phyloP scores from a whole-genome alignment of 1,284 basidiomycete genomes.

The Pseudozyma hubeiensis region DNA sequence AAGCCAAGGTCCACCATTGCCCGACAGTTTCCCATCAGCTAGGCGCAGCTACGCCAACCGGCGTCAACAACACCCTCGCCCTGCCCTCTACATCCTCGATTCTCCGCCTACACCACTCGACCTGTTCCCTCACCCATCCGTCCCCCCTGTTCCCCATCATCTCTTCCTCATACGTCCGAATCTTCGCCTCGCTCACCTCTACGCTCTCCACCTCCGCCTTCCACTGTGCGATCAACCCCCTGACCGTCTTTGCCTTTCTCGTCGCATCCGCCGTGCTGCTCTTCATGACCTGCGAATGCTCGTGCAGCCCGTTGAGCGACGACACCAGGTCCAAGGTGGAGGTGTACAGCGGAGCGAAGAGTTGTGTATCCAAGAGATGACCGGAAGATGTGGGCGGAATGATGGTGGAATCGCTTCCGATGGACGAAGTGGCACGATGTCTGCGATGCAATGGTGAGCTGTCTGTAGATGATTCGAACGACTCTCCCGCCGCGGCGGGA shows the following conservation, averaged over 20 bases:
- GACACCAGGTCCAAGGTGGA: constrained; percentile 20
- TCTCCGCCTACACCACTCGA: constrained; percentile 20
- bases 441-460: background rate
- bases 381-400: background rate
- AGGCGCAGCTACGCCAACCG: constrained; percentile 12
- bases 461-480: background rate
- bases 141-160: background rate
- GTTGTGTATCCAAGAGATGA: background rate
- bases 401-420: constrained; percentile 9
- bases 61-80: constrained; percentile 23
- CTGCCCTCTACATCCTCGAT: constrained; percentile 22
- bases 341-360: constrained; percentile 25
- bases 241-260: constrained; percentile 34
- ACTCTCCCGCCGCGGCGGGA: too few species aligned
- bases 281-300: constrained; percentile 50
- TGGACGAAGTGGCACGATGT: background rate
- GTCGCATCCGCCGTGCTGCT: constrained; percentile 32
- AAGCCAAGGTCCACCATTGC: too few species aligned
- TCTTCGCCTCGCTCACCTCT: constrained; percentile 27
- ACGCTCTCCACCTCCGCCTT: constrained; percentile 35
- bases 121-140: constrained; percentile 30
- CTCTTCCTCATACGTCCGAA: constrained; percentile 1
- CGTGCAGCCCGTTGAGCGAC: constrained; percentile 32
- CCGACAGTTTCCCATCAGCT: background rate
- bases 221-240: constrained; percentile 37